A percentile compares a stretch with the other conserved stretches of the same genome.
These are phyloP conservation scores for Amauroascus verrucosus DNA, from an alignment of 2,329 filamentous ascomycete species.

Conservation along the genomic window DNA sequence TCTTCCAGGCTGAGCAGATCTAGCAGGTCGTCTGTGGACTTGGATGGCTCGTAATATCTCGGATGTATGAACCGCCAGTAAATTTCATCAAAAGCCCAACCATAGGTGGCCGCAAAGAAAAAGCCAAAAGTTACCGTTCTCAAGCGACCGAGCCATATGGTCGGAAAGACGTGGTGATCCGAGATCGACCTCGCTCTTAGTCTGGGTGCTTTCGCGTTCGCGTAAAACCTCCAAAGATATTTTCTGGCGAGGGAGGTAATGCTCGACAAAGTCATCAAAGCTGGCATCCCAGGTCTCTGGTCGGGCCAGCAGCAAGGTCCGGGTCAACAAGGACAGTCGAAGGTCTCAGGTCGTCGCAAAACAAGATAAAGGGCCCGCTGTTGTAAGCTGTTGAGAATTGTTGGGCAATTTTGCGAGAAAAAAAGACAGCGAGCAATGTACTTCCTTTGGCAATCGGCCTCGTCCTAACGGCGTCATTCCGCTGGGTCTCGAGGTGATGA, in stretches of 20 bases:
- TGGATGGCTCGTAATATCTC: constrained; percentile 20
- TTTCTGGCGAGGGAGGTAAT: no score
- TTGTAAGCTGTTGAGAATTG: no score
- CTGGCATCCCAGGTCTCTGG: no score
- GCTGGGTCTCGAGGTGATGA: constrained; percentile 31
- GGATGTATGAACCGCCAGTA: constrained; percentile 25
- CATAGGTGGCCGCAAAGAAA: constrained; percentile 21
- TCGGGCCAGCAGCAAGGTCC: no score
- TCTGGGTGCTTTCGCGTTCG: no score
- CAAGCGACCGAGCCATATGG: constrained; percentile 20
- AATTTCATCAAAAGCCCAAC: constrained; percentile 25
- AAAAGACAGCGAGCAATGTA: constrained; percentile 38
- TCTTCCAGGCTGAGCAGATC: constrained; percentile 21
- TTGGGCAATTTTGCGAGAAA: constrained; percentile 28
- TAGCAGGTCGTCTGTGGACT: constrained; percentile 20
- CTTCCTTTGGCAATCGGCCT: constrained; percentile 36
- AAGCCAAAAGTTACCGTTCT: constrained; percentile 24
- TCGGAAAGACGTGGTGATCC: constrained; percentile 21
- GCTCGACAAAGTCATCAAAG: no score
- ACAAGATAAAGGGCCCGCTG: no score
- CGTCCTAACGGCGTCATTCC: constrained; percentile 31
- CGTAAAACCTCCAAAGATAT: no score
- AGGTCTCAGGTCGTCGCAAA: no score
- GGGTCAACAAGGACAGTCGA: no score
- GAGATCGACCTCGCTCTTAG: no score